phyloP scores from a whole-genome alignment of 2,329 filamentous ascomycete species.

The Verticillium nubilum region DNA sequence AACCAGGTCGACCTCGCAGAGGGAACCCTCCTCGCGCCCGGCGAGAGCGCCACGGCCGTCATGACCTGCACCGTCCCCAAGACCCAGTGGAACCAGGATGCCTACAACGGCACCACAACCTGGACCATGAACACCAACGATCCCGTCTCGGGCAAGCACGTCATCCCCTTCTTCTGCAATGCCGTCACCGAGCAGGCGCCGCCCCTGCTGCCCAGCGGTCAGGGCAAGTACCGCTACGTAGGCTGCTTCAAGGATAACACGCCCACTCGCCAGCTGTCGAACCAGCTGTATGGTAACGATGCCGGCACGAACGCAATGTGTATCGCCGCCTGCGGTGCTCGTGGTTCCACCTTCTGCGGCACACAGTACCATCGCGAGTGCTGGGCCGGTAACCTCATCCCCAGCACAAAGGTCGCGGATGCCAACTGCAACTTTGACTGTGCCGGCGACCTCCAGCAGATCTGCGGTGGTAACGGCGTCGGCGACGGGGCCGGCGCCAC shows the following conservation, averaged over 20 bases:
- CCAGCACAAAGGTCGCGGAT: slow-evolving; percentile 34
- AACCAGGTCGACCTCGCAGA: slow-evolving; percentile 54
- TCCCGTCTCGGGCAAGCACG: slow-evolving; percentile 42
- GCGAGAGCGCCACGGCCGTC: slow-evolving; percentile 42
- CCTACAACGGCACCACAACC: slow-evolving; percentile 37
- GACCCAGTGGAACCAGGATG: slow-evolving; percentile 48
- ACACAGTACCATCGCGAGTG: slow-evolving; percentile 46
- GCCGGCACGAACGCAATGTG: slow-evolving; percentile 39
- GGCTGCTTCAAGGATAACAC: slow-evolving; percentile 53
- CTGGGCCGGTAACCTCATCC: slow-evolving; percentile 46
- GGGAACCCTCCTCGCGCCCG: slow-evolving; percentile 42
- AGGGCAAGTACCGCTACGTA: slow-evolving; percentile 42
- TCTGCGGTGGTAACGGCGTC: slow-evolving; percentile 43
- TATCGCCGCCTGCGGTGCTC: slow-evolving; percentile 32
- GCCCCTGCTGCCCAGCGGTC: slow-evolving; percentile 35
- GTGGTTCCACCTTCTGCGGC: slow-evolving; percentile 35
- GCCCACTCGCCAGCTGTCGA: slow-evolving; percentile 42
- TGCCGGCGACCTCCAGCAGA: slow-evolving; percentile 38
- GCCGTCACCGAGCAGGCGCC: slow-evolving; percentile 47
- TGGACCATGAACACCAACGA: slow-evolving; percentile 56
- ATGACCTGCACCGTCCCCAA: slow-evolving; percentile 51
- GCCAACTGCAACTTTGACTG: slow-evolving; percentile 46
- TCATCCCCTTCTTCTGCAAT: slow-evolving; percentile 44
- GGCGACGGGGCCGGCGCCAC: slow-evolving; percentile 22
- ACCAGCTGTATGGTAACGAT: slow-evolving; percentile 29